These are phyloP conservation scores for Nigrospora oryzae DNA, from an alignment of 2,329 filamentous ascomycete genomes.

Conservation along the genomic window DNA sequence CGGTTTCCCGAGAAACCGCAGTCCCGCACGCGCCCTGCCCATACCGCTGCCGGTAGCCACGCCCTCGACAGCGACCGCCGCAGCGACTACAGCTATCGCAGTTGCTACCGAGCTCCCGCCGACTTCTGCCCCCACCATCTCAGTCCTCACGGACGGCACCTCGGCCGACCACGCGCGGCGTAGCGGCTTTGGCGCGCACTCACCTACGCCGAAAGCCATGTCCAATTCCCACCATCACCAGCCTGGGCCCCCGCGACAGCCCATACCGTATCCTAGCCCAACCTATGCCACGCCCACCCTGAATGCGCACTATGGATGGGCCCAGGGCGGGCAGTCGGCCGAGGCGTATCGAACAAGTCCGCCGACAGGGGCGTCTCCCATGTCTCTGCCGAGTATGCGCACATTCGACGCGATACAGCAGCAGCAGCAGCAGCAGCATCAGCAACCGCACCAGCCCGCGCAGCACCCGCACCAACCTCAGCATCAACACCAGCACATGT, in stretches of 20 bases:
- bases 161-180: neutral
- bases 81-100: neutral
- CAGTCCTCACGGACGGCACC: no score
- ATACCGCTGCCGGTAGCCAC: no score
- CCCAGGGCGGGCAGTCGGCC: slow-evolving; percentile 11
- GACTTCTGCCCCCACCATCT: neutral
- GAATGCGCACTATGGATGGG: slow-evolving; percentile 19
- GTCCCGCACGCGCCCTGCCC: no score
- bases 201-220: slow-evolving; percentile 11
- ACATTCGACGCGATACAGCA: slow-evolving; percentile 22
- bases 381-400: slow-evolving; percentile 33
- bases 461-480: neutral
- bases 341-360: slow-evolving; percentile 27
- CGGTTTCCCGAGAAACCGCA: no score
- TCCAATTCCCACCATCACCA: slow-evolving; percentile 19
- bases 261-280: slow-evolving; percentile 16
- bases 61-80: no score
- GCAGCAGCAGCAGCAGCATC: slow-evolving; percentile 3
- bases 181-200: neutral
- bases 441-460: slow-evolving; percentile 12
- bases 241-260: slow-evolving; percentile 14
- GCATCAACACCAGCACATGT: slow-evolving; percentile 23
- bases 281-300: slow-evolving; percentile 17
- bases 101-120: slow-evolving; percentile 7
- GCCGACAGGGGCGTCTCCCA: slow-evolving; percentile 19